Base-by-base conservation (phyloP, 2,329 filamentous ascomycete species). In the Hymenotorrendiella dingleyae region DNA sequence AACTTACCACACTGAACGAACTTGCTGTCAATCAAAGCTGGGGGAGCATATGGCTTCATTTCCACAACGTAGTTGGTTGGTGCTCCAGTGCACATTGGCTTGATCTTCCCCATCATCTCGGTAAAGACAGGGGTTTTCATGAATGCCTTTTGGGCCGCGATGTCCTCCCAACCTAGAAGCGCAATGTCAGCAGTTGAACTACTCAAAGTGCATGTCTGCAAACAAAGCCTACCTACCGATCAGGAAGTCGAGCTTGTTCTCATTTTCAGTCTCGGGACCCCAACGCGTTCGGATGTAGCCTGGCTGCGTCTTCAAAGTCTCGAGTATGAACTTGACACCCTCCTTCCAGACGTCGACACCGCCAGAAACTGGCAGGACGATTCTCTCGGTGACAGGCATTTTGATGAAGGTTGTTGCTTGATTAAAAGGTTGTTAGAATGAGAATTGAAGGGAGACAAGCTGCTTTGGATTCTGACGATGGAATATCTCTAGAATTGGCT, bases 241-340 rank as follows among this genome's bases (percentile, higher is more conserved):
- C 17, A 57, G 38, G 28, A 61, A 48, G 26, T 61, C 58, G 11
- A 62, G 43, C 34, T 45, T 57, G 36, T 56, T 48, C 28, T 48
- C 50, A 35, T 59, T 48, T 41, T 62, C 56, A 39, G 40, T 50
- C 38, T 54, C 48, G 6, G 53, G 54, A 5, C 57, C 58, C 58
- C 56, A 59, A 47, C 57, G 47, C 22, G 57, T 59, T 10, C 55
- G 54, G 37, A 61, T 52, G 26, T 55, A 51, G 3, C 58, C 57
- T 7, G 55, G 54, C 40, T 58, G 56, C 20, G 34, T 48, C 37
- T 56, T 54, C 32, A 61, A 48, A 7, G 50, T 47, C 40, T 59
- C 47, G n/a, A 60, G 54, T 39, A 60, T 47, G 35, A 43, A 48
- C 40, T 58, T 57, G 38, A 60, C 48, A 10, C 45, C 39, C 14